Evolutionary conservation across 2,329 filamentous ascomycete species (phyloP).

Genomic region (Diaporthe sp.): DNA sequence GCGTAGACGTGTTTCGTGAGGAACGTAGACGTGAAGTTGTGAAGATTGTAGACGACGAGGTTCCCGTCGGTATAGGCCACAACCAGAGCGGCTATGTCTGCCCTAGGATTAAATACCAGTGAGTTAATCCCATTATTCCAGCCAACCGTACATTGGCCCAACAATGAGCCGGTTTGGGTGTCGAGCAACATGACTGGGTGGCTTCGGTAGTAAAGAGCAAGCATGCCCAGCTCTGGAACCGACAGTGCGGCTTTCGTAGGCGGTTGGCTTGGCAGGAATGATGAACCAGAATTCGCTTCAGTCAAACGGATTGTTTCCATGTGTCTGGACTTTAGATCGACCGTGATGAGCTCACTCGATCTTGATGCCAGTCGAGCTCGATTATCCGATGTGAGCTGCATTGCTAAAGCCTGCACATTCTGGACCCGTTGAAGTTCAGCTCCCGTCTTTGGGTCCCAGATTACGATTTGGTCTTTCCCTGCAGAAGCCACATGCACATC

Average conservation of each 20-base stretch:
- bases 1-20: neutral
- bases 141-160: neutral
- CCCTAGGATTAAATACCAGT: neutral
- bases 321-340: neutral
- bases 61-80: too few relatives aligned
- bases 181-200: neutral
- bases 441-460: too few relatives aligned
- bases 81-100: neutral
- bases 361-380: neutral
- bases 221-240: neutral
- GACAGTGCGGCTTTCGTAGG: neutral
- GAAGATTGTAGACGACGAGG: too few relatives aligned
- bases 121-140: neutral
- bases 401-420: neutral
- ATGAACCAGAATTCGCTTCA: neutral
- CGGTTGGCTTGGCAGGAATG: neutral
- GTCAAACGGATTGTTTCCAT: neutral
- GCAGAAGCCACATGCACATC: too few relatives aligned
- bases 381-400: neutral
- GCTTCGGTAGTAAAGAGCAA: neutral
- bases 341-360: neutral
- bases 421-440: neutral
- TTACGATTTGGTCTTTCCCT: too few relatives aligned
- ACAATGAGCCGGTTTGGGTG: neutral
- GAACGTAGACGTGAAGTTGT: neutral